Conservation (phyloP, 495 filamentous ascomycete genomes). For the Aspergillus baeticus region DNA sequence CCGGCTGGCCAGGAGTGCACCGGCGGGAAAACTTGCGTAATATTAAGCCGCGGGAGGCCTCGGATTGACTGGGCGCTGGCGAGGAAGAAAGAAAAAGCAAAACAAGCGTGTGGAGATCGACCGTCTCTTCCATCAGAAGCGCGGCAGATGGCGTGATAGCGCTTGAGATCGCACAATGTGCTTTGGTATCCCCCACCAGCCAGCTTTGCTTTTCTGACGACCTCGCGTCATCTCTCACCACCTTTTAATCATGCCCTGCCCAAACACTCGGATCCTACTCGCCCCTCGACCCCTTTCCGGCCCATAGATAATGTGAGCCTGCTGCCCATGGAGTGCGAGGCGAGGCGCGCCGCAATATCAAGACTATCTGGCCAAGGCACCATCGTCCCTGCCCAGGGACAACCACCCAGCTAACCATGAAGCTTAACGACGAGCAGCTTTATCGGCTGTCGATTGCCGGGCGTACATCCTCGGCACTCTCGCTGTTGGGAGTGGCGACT, state of each 20-base stretch:
- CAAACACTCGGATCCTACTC: not conserved
- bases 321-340: not conserved
- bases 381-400: not conserved
- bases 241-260: not conserved
- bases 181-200: not conserved
- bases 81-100: not conserved
- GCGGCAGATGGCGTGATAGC: slow-evolving; percentile 7
- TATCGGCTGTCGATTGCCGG: slow-evolving; percentile 30
- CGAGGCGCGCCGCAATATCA: not conserved
- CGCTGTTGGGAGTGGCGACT: slow-evolving; percentile 34
- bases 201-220: slow-evolving; percentile 1
- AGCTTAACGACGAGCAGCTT: slow-evolving; percentile 32
- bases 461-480: slow-evolving; percentile 38
- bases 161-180: slow-evolving; percentile 3
- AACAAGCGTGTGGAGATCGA: not conserved
- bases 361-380: not conserved
- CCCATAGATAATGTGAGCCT: not conserved
- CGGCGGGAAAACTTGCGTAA: not conserved
- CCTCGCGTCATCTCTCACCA: not conserved
- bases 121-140: not conserved
- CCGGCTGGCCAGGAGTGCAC: too few species aligned
- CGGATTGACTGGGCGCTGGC: not conserved
- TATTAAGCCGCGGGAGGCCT: not conserved
- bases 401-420: slow-evolving; percentile 19
- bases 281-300: not conserved